A percentile compares a stretch with the other conserved stretches of the same genome.
Conservation (phyloP, 257 asterid genomes). For the Plantago ovata region DNA sequence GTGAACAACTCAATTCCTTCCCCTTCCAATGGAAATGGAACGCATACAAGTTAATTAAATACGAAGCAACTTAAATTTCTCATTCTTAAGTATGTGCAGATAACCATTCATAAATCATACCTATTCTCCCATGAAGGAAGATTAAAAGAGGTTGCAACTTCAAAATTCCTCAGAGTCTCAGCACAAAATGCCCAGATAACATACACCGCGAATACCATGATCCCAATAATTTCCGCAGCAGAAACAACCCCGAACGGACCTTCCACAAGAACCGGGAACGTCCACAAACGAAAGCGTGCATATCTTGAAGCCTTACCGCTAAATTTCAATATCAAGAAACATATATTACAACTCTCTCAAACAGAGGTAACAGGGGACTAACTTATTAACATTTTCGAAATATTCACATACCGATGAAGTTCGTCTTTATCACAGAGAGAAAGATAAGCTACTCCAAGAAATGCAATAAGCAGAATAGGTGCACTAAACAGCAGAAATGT, state of each 20-base stretch:
- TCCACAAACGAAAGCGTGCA: slow-evolving; percentile 63
- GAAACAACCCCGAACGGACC: slow-evolving; percentile 93
- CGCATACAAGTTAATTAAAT: neutral
- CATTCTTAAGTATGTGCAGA: too few species aligned
- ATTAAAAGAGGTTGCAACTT: slow-evolving; percentile 25
- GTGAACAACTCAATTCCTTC: too few species aligned
- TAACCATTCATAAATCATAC: slow-evolving; percentile 34
- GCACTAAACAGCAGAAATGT: slow-evolving; percentile 52
- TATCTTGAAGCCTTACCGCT: slow-evolving; percentile 36
- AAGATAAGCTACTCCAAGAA: slow-evolving; percentile 52
- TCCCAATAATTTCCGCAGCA: slow-evolving; percentile 78
- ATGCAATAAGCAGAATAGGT: slow-evolving; percentile 59
- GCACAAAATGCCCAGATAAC: slow-evolving; percentile 57
- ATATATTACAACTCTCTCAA: neutral
- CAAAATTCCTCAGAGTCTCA: slow-evolving; percentile 31
- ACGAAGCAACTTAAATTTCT: neutral
- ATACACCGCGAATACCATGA: slow-evolving; percentile 41
- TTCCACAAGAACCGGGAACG: slow-evolving; percentile 72
- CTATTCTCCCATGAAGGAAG: slow-evolving; percentile 34
- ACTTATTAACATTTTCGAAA: neutral
- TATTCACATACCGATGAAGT: slow-evolving; percentile 29
- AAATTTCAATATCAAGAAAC: neutral
- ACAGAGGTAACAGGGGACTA: neutral
- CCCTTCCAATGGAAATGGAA: too few species aligned
- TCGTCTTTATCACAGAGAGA: slow-evolving; percentile 45